A percentile compares a stretch with the other conserved stretches of the same genome.
phyloP scores from a whole-genome alignment of 148 eudicot species.

The Dysphania ambrosioides region DNA sequence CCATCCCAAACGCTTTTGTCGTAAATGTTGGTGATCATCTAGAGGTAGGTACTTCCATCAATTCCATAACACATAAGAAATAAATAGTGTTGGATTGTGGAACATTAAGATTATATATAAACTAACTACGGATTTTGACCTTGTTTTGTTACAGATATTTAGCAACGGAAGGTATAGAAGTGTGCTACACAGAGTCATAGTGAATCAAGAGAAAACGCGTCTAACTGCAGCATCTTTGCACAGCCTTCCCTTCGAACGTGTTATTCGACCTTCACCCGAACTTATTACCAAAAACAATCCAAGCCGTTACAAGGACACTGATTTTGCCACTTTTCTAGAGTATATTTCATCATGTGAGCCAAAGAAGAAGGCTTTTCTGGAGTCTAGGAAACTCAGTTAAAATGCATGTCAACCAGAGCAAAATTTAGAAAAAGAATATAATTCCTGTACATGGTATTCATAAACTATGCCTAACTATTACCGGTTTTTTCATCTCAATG shows the following conservation, averaged over 20 bases:
- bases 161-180: constrained; percentile 90
- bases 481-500: background rate
- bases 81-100: background rate
- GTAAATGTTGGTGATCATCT: constrained; percentile 86
- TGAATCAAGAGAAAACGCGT: constrained; percentile 49
- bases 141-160: constrained; percentile 54
- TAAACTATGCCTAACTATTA: background rate
- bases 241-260: constrained; percentile 44
- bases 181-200: constrained; percentile 68
- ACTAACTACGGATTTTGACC: background rate
- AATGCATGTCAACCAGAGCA: constrained; percentile 7
- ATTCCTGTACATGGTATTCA: constrained; percentile 10
- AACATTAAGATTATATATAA: background rate
- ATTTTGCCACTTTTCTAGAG: constrained; percentile 57
- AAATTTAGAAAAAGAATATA: background rate
- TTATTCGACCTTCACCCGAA: constrained; percentile 49
- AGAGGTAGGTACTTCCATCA: constrained; percentile 45
- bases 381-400: constrained; percentile 47
- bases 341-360: constrained; percentile 56
- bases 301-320: constrained; percentile 67
- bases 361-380: constrained; percentile 61
- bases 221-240: constrained; percentile 69
- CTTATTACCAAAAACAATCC: constrained; percentile 60
- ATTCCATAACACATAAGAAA: background rate
- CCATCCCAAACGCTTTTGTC: constrained; percentile 65